phyloP scores from a whole-genome alignment of 1,284 basidiomycete genomes.

The Leccinum pachyderme region DNA sequence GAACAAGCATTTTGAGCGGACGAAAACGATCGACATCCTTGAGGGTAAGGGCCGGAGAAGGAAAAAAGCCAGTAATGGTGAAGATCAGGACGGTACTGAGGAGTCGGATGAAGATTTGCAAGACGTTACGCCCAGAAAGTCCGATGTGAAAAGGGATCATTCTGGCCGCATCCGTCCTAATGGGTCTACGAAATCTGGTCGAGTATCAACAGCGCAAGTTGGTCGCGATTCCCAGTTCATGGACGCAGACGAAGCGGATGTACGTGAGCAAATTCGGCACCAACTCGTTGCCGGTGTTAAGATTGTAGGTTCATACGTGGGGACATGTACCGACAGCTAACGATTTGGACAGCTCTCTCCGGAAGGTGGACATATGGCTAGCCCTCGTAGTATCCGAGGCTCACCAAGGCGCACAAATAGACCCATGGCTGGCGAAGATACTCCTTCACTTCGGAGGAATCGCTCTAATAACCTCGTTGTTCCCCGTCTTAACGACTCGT shows the following conservation, averaged over 20 bases:
- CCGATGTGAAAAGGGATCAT: conserved; percentile 40
- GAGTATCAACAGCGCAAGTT: conserved; percentile 45
- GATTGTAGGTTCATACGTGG: conserved; percentile 47
- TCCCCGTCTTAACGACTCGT: conserved; percentile 42
- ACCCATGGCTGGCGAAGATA: conserved; percentile 35
- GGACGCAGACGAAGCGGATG: conserved; percentile 88
- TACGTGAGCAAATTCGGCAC: conserved; percentile 81
- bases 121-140: conserved; percentile 54
- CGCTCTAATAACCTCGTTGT: conserved; percentile 44
- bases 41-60: conserved; percentile 63
- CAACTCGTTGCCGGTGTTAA: conserved; percentile 75
- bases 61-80: conserved; percentile 33
- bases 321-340: conserved; percentile 12
- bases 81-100: conserved; percentile 38
- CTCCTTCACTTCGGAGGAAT: conserved; percentile 34
- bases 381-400: conserved; percentile 63
- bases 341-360: conserved; percentile 44
- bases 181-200: conserved; percentile 28
- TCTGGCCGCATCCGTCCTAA: conserved; percentile 35
- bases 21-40: conserved; percentile 82
- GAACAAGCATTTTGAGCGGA: conserved; percentile 81
- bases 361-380: conserved; percentile 53
- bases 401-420: conserved; percentile 58
- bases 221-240: conserved; percentile 80
- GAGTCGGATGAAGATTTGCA: conserved; percentile 44